Conservation (phyloP, 345 rosid genomes). For the Pistacia vera region DNA sequence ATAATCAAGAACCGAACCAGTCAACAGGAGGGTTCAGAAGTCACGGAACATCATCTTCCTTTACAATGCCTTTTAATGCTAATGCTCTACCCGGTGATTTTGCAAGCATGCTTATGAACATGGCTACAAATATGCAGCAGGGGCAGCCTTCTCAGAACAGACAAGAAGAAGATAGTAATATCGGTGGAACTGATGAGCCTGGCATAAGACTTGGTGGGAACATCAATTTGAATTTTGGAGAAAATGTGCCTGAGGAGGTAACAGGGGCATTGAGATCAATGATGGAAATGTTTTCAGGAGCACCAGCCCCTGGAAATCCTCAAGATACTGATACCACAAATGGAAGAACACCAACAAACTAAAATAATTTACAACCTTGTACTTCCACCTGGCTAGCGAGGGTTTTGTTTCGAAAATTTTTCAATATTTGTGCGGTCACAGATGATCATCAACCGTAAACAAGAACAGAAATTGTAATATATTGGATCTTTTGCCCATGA, state of each 20-base stretch:
- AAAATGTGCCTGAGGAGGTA: slow-evolving; percentile 51
- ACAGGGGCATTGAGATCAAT: slow-evolving; percentile 61
- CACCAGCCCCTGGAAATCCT: slow-evolving; percentile 42
- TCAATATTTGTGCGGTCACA: background rate
- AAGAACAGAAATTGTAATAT: background rate
- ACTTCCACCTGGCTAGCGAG: background rate
- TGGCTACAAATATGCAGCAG: slow-evolving; percentile 32
- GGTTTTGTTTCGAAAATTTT: background rate
- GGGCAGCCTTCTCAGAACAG: slow-evolving; percentile 40
- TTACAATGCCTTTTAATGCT: slow-evolving; percentile 36
- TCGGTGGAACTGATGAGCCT: slow-evolving; percentile 33
- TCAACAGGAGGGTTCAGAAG: slow-evolving; percentile 31
- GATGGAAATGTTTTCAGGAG: slow-evolving; percentile 75
- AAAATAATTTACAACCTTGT: slow-evolving; percentile 1
- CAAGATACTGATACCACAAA: slow-evolving; percentile 38
- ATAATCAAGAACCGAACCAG: slow-evolving; percentile 35
- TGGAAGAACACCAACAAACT: slow-evolving; percentile 42
- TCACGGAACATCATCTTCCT: slow-evolving; percentile 29
- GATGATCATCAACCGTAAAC: background rate
- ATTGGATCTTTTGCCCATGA: background rate
- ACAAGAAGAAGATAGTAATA: slow-evolving; percentile 31
- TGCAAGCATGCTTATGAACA: slow-evolving; percentile 41
- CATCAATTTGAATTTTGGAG: slow-evolving; percentile 42
- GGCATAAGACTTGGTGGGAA: slow-evolving; percentile 47
- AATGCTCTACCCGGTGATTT: slow-evolving; percentile 31